phyloP scores from a whole-genome alignment of 306 rosid species.

The Gastrolobium villosum region DNA sequence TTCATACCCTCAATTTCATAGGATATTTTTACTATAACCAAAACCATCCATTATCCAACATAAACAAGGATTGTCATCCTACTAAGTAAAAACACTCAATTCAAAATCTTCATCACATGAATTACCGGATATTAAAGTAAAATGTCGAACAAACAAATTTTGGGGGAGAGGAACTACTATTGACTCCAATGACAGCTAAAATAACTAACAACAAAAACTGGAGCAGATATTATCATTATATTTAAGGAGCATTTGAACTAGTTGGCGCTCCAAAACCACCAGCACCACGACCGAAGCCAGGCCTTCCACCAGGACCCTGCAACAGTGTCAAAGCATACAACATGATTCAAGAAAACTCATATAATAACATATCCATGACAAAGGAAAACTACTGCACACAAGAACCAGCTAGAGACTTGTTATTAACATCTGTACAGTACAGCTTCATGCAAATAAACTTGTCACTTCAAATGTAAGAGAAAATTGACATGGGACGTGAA shows the following conservation, averaged over 20 bases:
- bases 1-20: too few species aligned
- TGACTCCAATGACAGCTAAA: constrained; percentile 39
- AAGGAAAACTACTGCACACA: not conserved
- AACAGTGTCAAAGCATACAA: not conserved
- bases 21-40: not conserved
- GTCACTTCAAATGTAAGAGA: not conserved
- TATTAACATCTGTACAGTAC: not conserved
- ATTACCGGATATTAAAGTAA: constrained; percentile 34
- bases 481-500: not conserved
- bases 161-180: constrained; percentile 26
- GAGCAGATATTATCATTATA: constrained; percentile 3
- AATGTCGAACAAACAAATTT: constrained; percentile 34
- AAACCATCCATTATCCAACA: not conserved
- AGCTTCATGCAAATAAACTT: not conserved
- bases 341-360: not conserved
- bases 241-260: constrained; percentile 49
- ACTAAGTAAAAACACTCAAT: constrained; percentile 31
- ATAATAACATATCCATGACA: not conserved
- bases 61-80: not conserved
- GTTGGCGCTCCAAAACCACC: constrained; percentile 67
- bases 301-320: constrained; percentile 80
- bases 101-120: constrained; percentile 46
- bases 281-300: constrained; percentile 85
- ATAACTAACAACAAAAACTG: constrained; percentile 22
- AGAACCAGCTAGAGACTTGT: not conserved